Percentiles rank a stretch among this genome's conserved stretches.
Evolutionary conservation across 257 asterid species (phyloP).

Genomic region (Salvia hispanica): DNA sequence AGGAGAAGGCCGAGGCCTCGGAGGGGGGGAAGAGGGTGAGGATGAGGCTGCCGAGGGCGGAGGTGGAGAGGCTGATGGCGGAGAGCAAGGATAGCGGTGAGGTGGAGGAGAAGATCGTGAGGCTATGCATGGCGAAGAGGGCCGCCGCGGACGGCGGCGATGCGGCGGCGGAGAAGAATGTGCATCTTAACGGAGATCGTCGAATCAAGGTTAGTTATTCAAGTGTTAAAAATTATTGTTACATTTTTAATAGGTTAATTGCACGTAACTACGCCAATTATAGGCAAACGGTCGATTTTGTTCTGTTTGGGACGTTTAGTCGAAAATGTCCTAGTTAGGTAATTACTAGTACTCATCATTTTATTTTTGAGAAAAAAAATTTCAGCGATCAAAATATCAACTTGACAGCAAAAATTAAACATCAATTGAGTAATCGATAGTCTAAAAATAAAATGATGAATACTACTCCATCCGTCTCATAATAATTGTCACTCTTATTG

Average conservation of each 20-base stretch:
- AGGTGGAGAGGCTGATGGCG: constrained; percentile 76
- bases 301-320: no score
- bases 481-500: no score
- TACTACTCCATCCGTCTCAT: no score
- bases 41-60: constrained; percentile 74
- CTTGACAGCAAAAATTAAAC: no score
- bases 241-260: background rate
- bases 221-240: background rate
- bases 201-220: constrained; percentile 52
- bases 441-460: no score
- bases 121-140: constrained; percentile 49
- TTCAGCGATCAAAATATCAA: no score
- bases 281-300: no score
- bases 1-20: background rate
- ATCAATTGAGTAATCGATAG: no score
- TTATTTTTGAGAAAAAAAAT: no score
- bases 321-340: no score
- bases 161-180: constrained; percentile 24
- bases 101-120: constrained; percentile 63
- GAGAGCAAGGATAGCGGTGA: constrained; percentile 63
- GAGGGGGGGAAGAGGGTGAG: constrained; percentile 52
- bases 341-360: no score
- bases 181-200: constrained; percentile 26
- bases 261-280: background rate
- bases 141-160: constrained; percentile 23